A percentile compares a stretch with the other conserved stretches of the same genome.
Conservation (phyloP, 305 asterid species). For the Lippia alba region DNA sequence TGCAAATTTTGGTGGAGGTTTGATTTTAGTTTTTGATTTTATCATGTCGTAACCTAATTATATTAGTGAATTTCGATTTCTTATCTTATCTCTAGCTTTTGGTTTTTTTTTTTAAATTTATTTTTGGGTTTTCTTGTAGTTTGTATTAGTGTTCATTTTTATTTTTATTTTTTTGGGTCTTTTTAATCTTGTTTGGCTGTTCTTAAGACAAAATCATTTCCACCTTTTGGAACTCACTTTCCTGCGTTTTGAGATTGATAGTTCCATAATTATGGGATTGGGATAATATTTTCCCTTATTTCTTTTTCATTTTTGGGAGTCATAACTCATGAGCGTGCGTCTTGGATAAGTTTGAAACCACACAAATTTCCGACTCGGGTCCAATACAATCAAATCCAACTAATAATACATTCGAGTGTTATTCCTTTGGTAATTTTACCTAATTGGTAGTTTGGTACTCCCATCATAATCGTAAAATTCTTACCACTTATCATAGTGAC, state of each 20-base stretch:
- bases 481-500: no score
- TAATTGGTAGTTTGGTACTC: no score
- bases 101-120: background rate
- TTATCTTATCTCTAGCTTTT: constrained; percentile 3
- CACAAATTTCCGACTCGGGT: no score
- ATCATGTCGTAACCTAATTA: constrained; percentile 29
- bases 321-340: no score
- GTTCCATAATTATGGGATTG: background rate
- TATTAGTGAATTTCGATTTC: constrained; percentile 34
- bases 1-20: constrained; percentile 40
- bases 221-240: background rate
- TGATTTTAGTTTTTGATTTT: background rate
- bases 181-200: constrained; percentile 15
- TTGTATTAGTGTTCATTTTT: constrained; percentile 14
- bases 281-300: no score
- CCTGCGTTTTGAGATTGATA: constrained; percentile 4
- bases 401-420: no score
- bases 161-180: background rate
- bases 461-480: no score
- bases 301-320: background rate
- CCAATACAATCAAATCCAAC: no score
- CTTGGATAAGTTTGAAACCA: no score
- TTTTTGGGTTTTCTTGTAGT: constrained; percentile 14
- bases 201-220: background rate
- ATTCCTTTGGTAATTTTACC: no score